phyloP scores from a whole-genome alignment of 257 asterid species.

The Solanum chmielewskii region DNA sequence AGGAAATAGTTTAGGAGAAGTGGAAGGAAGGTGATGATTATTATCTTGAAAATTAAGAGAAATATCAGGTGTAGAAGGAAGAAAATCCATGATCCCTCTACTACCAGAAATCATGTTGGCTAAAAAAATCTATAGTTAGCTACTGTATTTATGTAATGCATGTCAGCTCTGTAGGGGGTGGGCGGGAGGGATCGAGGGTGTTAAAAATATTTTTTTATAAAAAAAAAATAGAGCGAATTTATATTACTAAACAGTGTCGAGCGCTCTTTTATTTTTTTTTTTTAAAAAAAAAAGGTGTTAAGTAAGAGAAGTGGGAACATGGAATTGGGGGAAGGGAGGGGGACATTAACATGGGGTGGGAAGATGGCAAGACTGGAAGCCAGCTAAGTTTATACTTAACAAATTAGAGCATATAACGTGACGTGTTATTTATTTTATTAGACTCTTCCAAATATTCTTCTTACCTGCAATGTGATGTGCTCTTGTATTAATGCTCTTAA shows the following conservation, averaged over 20 bases:
- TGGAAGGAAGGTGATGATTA: conserved; percentile 12
- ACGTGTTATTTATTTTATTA: conserved; percentile 28
- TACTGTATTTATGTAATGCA: neutral
- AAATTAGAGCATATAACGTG: conserved; percentile 31
- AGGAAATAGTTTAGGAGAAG: conserved; percentile 1
- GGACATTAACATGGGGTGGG: conserved; percentile 23
- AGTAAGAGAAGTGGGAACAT: conserved; percentile 9
- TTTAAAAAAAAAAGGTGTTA: neutral
- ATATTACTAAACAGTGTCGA: neutral
- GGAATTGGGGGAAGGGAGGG: conserved; percentile 20
- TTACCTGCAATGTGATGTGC: conserved; percentile 27
- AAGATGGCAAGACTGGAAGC: conserved; percentile 58
- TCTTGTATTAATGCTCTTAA: neutral
- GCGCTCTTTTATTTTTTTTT: neutral
- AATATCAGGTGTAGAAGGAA: conserved; percentile 16
- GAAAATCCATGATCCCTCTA: conserved; percentile 27
- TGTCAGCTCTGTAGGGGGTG: neutral
- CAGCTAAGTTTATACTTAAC: conserved; percentile 53
- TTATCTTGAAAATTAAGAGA: conserved; percentile 24
- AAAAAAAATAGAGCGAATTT: neutral
- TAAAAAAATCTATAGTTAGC: neutral
- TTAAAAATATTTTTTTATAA: too few relatives aligned
- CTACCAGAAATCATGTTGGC: conserved; percentile 10
- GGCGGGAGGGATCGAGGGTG: neutral
- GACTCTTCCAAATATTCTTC: conserved; percentile 8